Base-by-base conservation (phyloP, 208 protist genomes). In the Naegleria fowleri region DNA sequence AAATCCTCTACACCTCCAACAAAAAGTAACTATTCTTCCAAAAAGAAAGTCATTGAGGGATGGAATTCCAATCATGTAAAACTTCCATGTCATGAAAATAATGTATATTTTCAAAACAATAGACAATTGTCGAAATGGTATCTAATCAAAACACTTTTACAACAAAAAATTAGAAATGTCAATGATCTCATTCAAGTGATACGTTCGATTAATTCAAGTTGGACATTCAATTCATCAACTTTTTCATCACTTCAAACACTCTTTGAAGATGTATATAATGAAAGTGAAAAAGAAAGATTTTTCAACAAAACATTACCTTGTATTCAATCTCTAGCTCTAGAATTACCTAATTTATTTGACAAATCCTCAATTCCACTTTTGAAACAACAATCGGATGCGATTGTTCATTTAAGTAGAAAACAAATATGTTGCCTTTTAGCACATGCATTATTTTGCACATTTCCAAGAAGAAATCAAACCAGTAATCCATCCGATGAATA, bases 401-500 rank as follows among this genome's bases (percentile, higher is more conserved):
- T 4, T 16, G 86, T 89, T 4, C 5, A 5, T 38, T 67, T 89
- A 11, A 67, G 48, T 40, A 40, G 48, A 41, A 40, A 89, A 40
- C 86, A 89, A 67, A 67, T 89, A 22, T 39, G 36, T 36, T 67
- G 86, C 67, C 48, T 89, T 38, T 41, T 89, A 19, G 22, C 7
- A 19, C 41, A 89, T 67, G 86, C 48, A 39, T 67, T 89, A 19
- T 89, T 89, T 75, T 67, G 48, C 15, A 89, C 86, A 41, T 89
- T 89, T 67, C 86, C 86, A 41, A 55, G 33, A 39, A 38, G 48
- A 52, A 67, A 58, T 40, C 51, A 89, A 67, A 15, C n/a, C 0
- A 89, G 25, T 22, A 67, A 89, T 40, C 22, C 25, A 33, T 48
- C 11, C 25, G 86, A 89, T 89, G 41, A 89, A 40, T 67, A 67